Percentiles rank a stretch among this genome's conserved stretches.
Evolutionary conservation across 495 filamentous ascomycete genomes (phyloP).

Genomic region (Xylaria sp.): DNA sequence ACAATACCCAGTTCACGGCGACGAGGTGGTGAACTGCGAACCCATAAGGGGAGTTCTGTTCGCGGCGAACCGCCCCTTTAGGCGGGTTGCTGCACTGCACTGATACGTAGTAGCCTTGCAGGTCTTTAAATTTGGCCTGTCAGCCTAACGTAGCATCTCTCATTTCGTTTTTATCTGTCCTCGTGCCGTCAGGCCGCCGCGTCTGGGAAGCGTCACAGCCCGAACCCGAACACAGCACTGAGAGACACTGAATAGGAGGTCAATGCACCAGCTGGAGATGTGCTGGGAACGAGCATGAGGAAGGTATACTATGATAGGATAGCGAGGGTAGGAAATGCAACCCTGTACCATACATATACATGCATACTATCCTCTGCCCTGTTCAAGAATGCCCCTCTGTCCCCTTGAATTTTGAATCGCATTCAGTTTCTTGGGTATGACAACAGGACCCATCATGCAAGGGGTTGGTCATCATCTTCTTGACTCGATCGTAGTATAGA

Average conservation of each 20-base stretch:
- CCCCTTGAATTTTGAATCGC: conserved; percentile 27
- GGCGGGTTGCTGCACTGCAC: background rate
- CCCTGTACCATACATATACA: conserved; percentile 17
- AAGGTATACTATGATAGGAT: conserved; percentile 13
- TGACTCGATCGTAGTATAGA: conserved; percentile 19
- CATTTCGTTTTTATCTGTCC: conserved; percentile 36
- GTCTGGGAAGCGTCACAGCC: conserved; percentile 9
- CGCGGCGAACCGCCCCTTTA: conserved; percentile 11
- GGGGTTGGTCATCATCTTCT: conserved; percentile 31
- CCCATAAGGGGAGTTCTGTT: background rate
- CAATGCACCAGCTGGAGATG: conserved; percentile 20
- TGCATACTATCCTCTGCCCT: no score
- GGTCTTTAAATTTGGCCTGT: conserved; percentile 7
- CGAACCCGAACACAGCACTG: conserved; percentile 1
- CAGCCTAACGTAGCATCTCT: conserved; percentile 38
- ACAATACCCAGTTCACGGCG: background rate
- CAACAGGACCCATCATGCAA: conserved; percentile 39
- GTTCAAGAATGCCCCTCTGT: conserved; percentile 10
- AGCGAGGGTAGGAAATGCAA: conserved; percentile 26
- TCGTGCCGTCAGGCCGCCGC: conserved; percentile 21
- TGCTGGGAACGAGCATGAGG: conserved; percentile 19
- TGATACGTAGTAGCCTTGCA: conserved; percentile 39
- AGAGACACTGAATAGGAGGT: conserved; percentile 20
- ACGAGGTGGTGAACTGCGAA: conserved; percentile 17
- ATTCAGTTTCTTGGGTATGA: conserved; percentile 42